Base-by-base conservation (phyloP, 371 early-diverging fungal species). In the Mortierella polycephala region DNA sequence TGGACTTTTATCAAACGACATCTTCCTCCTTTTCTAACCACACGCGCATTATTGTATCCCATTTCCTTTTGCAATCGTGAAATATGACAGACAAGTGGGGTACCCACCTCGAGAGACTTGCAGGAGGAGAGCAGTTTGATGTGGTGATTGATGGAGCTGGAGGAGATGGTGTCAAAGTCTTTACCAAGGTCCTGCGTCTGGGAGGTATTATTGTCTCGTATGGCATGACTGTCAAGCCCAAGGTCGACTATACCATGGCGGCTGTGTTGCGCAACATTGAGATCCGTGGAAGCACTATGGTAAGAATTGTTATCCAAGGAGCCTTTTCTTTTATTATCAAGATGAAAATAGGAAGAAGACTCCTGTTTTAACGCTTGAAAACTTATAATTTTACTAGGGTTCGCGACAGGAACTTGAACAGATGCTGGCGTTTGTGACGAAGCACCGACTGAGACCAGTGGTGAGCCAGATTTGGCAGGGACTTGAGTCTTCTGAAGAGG, bases 81-180 rank as follows among this genome's bases (percentile, higher is more conserved):
- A 9, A 11, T 62, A 55, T 62, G 23, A 6, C 72, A 90, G 90
- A 75, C 16, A 85, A 85, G n/a, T 88, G 85, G 84, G 77, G 79
- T 5, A 62, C 61, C 40, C 82, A 87, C 30, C 74, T 91, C 14
- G 84, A 86, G 54, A 75, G 82, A 30, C 57, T 84, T 20, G 49
- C 85, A 21, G 83, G 82, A 16, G 81, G 75, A 0, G 82, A 81
- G 14, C 60, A 52, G n/a, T 71, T 91, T 39, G 84, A 89, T 30
- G 84, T 88, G 21, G 84, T 93, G 16, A 85, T 93, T 57, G 93
- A 93, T 71, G 91, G 93, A 21, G 89, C 92, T 23, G 90, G 90
- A 40, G 92, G 92, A 30, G 83, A 83, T 11, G 75, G 86, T 13
- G 83, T 84, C 74, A 69, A 67, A 37, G 61, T 75, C 1, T 85